Evolutionary conservation across 2,329 filamentous ascomycete genomes (phyloP), one percentile per base, ranked within the genome.

Genomic region (Cladosporium sp.): DNA sequence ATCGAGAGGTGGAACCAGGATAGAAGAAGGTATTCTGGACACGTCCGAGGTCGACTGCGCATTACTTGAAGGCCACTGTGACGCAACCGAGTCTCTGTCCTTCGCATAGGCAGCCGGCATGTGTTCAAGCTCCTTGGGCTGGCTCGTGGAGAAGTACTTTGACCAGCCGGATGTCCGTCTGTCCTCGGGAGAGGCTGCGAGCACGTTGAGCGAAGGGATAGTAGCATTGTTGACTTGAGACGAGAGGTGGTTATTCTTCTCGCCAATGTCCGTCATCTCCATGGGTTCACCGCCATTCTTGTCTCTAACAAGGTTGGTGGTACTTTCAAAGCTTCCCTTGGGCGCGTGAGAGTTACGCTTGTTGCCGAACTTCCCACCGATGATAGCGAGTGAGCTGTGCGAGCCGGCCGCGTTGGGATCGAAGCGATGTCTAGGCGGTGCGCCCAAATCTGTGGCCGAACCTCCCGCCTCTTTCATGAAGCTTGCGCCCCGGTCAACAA

Each of bases 1-100:
- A 66, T 87, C 85, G 28, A 91, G 80, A 0, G 90, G 88, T n/a
- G 89, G 87, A 0, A 91, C 86, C 0, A 88, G 86, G 23, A 86
- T 87, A n/a, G 89, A 91, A 68, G 88, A 80, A 1, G 75, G 75
- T 64, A 76, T 76, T 4, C 70, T 70, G 43, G 72, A 74, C 4
- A 68, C 66, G 10, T 59, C 63, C n/a, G 56, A 58, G 7, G 32
- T 34, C 16, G 63, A 60, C 18, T 58, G 32, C 2, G 48, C 34
- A 23, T 32, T 30, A 23, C 26, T 58, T 18, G 64, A 60, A 21
- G 58, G 64, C 57, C 58, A 62, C 6, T 65, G 57, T 3, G 84
- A 88, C 23, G 75, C 80, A n/a, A 82, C 79, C 76, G 80, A 56
- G 65, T 69, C 25, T 71, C 76, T 66, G 76, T 68, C 56, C 75